Base-by-base conservation (phyloP, 192 early-diverging fungal genomes). In the Thamnidium elegans region DNA sequence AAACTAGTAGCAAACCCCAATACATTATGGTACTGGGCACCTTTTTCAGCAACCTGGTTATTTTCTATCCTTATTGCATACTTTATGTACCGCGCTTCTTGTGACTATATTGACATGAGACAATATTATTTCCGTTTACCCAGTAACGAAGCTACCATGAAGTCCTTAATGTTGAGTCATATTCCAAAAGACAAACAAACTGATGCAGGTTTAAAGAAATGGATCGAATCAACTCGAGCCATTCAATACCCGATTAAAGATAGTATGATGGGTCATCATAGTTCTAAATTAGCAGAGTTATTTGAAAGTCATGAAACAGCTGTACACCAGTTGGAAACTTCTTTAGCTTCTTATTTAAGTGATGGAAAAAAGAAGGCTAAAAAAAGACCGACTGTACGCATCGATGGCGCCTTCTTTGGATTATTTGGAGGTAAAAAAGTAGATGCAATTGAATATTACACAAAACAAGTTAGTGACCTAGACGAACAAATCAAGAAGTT, bases 361-460 rank as follows among this genome's bases (percentile, higher is more conserved):
- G 70, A 69, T 42, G 73, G 70, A 50, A 79, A 75, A 9, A 59
- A 59, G 10, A 45, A 62, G 7, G 23, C 50, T 13, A 75, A 79
- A 62, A 45, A 58, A n/a, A 62, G 83, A 32, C 83, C 83, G 0
- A 79, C 66, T 0, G 69, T 80, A 4, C 61, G 53, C 0, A n/a
- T 74, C 13, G 72, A 78, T 11, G 56, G 69, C 8, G 63, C 74
- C 14, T 43, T 71, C 30, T 21, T 59, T 59, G 43, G 52, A 14
- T 70, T 66, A 17, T 71, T 68, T 46, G 78, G 80, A 13, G 75
- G 80, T 32, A 68, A 63, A 42, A 78, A 81, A 34, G 83, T 90
- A 3, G 90, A 92, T 58, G 84, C 85, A n/a, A 90, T 92, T 50
- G 84, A 90, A 26, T 80, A 87, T 61, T 90, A 87, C 65, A 87